A percentile compares a stretch with the other conserved stretches of the same genome.
phyloP scores from a whole-genome alignment of 1,139 yeast genomes.

The Debaryomyces nepalensis region DNA sequence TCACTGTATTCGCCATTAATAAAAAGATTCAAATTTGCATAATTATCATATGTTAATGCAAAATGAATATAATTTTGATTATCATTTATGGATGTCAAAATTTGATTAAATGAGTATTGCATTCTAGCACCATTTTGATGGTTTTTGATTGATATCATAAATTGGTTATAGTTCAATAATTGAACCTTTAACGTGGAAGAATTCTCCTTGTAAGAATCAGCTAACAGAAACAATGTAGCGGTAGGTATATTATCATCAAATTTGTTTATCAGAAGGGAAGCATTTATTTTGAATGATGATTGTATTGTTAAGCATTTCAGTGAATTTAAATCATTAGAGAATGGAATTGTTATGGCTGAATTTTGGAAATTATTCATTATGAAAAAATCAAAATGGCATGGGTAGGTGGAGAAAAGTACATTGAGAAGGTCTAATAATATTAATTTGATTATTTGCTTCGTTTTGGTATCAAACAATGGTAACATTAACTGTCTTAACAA shows the following conservation, averaged over 20 bases:
- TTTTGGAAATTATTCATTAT: constrained; percentile 32
- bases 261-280: constrained; percentile 1
- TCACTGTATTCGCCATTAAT: constrained; percentile 51
- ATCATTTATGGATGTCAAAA: constrained; percentile 19
- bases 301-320: constrained; percentile 35
- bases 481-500: constrained; percentile 26
- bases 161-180: constrained; percentile 36
- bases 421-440: constrained; percentile 32
- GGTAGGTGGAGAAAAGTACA: constrained; percentile 27
- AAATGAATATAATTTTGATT: constrained; percentile 40
- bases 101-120: constrained; percentile 43
- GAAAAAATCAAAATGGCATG: constrained; percentile 36
- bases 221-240: constrained; percentile 31
- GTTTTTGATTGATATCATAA: constrained; percentile 37
- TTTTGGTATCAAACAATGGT: constrained; percentile 22
- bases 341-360: constrained; percentile 31
- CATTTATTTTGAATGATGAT: constrained; percentile 40
- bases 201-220: constrained; percentile 31
- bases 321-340: constrained; percentile 20
- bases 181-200: constrained; percentile 33
- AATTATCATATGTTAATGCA: constrained; percentile 43
- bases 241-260: constrained; percentile 9
- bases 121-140: constrained; percentile 30
- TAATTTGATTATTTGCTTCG: constrained; percentile 20
- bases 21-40: constrained; percentile 41